Percentiles rank a stretch among this genome's conserved stretches.
These are phyloP conservation scores for Calonectria naviculata DNA, from an alignment of 2,329 filamentous ascomycete genomes.

Conservation along the genomic window DNA sequence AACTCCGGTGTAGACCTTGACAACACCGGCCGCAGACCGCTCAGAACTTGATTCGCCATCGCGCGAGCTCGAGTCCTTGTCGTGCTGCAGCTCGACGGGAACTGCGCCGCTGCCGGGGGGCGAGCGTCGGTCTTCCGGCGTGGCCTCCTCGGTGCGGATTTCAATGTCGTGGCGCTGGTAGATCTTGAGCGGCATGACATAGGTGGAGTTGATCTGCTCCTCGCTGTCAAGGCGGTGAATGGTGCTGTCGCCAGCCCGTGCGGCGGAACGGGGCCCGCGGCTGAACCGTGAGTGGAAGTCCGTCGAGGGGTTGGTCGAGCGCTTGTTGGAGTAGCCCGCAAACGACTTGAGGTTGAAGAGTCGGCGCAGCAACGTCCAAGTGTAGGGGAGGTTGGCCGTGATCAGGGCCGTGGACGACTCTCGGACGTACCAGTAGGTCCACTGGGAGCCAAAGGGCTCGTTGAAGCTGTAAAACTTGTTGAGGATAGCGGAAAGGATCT, in stretches of 20 bases:
- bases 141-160: slow-evolving; percentile 39
- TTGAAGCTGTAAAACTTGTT: slow-evolving; percentile 56
- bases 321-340: slow-evolving; percentile 44
- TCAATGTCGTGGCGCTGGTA: slow-evolving; percentile 49
- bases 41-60: slow-evolving; percentile 41
- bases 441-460: slow-evolving; percentile 50
- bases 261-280: slow-evolving; percentile 37
- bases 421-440: slow-evolving; percentile 57
- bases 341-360: slow-evolving; percentile 50
- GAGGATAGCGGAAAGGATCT: slow-evolving; percentile 63
- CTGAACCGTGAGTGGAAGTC: slow-evolving; percentile 41
- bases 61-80: slow-evolving; percentile 34
- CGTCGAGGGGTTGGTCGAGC: slow-evolving; percentile 38
- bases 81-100: slow-evolving; percentile 27
- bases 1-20: slow-evolving; percentile 42
- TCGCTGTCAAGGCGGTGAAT: slow-evolving; percentile 48
- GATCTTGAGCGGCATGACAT: slow-evolving; percentile 49
- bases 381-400: slow-evolving; percentile 54
- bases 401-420: slow-evolving; percentile 56
- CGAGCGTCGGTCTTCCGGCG: slow-evolving; percentile 30
- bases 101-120: slow-evolving; percentile 35
- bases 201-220: slow-evolving; percentile 48
- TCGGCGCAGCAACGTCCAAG: slow-evolving; percentile 52
- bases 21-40: slow-evolving; percentile 38
- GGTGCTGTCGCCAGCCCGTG: slow-evolving; percentile 36